These are phyloP conservation scores for Amphirosellinia nigrospora DNA, from an alignment of 495 filamentous ascomycete species.

Conservation along the genomic window DNA sequence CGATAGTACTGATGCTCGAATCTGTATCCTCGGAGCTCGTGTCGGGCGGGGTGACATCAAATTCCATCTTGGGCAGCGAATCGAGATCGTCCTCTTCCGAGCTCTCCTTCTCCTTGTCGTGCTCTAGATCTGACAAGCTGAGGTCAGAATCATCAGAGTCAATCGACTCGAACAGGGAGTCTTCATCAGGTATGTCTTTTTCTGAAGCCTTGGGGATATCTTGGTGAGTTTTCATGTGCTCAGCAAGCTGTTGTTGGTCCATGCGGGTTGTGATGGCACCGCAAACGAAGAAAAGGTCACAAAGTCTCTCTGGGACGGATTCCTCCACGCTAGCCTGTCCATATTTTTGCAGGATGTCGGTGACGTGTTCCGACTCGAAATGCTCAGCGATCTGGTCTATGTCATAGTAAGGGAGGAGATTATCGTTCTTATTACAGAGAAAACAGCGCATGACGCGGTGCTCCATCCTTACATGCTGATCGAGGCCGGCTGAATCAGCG, in stretches of 20 bases:
- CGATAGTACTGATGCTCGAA: not conserved
- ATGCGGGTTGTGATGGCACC: not conserved
- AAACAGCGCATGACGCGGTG: conserved; percentile 35
- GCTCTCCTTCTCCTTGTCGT: not conserved
- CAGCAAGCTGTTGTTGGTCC: not conserved
- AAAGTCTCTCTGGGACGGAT: not conserved
- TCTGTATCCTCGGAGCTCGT: not conserved
- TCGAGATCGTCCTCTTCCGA: not conserved
- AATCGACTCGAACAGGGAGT: not conserved
- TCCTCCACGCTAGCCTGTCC: not conserved
- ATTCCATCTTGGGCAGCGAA: not conserved
- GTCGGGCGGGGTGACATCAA: not conserved
- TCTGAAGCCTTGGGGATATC: not conserved
- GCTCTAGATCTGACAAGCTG: not conserved
- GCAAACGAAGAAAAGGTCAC: not conserved
- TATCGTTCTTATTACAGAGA: conserved; percentile 30
- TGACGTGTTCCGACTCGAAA: conserved; percentile 38
- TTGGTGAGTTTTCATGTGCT: not conserved
- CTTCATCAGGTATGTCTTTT: not conserved
- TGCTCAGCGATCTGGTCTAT: conserved; percentile 37
- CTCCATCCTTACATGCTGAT: conserved; percentile 33
- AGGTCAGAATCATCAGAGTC: not conserved
- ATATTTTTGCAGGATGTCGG: conserved; percentile 18
- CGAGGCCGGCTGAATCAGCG: conserved; percentile 28
- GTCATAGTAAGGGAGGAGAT: conserved; percentile 33